Evolutionary conservation across 345 rosid species (phyloP), one percentile per base, ranked within the genome.

Genomic region (Populus deltoides): DNA sequence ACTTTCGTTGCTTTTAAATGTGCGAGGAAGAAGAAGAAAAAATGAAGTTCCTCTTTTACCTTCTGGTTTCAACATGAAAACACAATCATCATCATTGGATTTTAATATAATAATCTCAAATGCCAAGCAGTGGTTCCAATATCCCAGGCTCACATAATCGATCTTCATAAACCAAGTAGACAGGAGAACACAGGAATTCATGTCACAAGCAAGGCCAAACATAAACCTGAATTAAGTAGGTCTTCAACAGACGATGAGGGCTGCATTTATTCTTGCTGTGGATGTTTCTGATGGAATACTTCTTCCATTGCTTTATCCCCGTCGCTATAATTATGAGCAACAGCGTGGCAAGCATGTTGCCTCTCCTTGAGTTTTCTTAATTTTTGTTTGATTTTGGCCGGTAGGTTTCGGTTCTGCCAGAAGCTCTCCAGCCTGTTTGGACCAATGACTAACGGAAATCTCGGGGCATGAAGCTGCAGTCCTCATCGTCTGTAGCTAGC

Each of bases 351-450:
- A 33, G 24, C 49, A 29, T 18, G 59, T 51, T 18, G 7, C 78
- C 15, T 38, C 24, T 71, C 29, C 5, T 33, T 71, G 38, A 6
- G 43, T 25, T 31, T 10, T 53, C 57, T 78, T 61, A 67, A 73
- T 20, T 36, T 71, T 53, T 74, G 63, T 74, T 12, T 72, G 7
- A 66, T 81, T 33, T 74, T 75, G 68, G 75, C 73, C 75, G 80
- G 62, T 84, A 94, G 98, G 94, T 83, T 72, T 90, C 90, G 38
- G 51, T 91, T 87, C 97, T 92, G 12, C 77, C 86, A 0, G 96
- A 91, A 85, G 93, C 93, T 75, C 86, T 91, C 67, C 85, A 88
- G 78, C 74, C 90, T 71, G 4, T 71, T 82, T 94, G 98, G 96
- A 89, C 93, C 17, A 87, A 89, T 41, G 75, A 74, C 80, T 66